A percentile compares a stretch with the other conserved stretches of the same genome.
phyloP scores from a whole-genome alignment of 2,329 filamentous ascomycete species.

The Phyllosticta capitalensis region DNA sequence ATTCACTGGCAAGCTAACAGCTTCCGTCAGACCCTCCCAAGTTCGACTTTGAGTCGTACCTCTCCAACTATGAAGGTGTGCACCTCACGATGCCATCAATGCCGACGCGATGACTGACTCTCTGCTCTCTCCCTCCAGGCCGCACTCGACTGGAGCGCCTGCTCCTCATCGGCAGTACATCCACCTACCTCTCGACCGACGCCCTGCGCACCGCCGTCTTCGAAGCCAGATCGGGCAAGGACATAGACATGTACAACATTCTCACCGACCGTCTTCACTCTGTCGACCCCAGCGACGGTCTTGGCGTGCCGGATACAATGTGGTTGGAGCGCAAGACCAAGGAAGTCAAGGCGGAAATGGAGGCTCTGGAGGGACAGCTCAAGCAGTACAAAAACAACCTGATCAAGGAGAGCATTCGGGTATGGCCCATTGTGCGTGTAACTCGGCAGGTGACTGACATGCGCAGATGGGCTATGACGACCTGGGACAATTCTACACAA shows the following conservation, averaged over 20 bases:
- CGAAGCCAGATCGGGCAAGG: conserved; percentile 67
- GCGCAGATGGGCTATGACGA: conserved; percentile 88
- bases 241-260: conserved; percentile 61
- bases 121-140: conserved; percentile 40
- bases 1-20: neutral
- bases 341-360: conserved; percentile 58
- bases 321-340: conserved; percentile 66
- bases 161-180: conserved; percentile 69
- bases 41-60: conserved; percentile 84
- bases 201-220: conserved; percentile 67
- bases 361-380: conserved; percentile 72
- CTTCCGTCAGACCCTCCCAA: conserved; percentile 59
- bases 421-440: conserved; percentile 31
- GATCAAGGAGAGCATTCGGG: conserved; percentile 92
- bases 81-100: neutral
- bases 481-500: conserved; percentile 72
- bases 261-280: conserved; percentile 56
- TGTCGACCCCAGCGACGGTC: conserved; percentile 56
- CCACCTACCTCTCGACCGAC: conserved; percentile 65
- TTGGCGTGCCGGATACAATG: conserved; percentile 56
- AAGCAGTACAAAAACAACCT: conserved; percentile 94
- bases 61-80: conserved; percentile 77
- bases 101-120: neutral
- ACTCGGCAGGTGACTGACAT: neutral
- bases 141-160: conserved; percentile 74